Evolutionary conservation across 768 basidiomycete species (phyloP).

Genomic region (Russula olivacea): DNA sequence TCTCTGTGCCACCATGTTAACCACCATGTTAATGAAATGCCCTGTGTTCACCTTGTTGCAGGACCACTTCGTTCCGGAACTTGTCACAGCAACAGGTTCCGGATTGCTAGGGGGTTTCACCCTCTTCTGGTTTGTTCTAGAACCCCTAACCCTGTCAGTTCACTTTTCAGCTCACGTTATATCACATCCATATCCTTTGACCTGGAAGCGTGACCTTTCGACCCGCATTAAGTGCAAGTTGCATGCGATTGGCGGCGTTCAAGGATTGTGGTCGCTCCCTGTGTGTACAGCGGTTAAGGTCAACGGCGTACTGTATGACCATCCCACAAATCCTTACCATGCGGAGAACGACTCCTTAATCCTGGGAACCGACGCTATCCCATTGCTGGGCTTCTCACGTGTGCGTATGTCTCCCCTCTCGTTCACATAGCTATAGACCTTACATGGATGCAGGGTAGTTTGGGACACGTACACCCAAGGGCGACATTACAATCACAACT

Average conservation of each 20-base stretch:
- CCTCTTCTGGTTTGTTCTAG: constrained; percentile 50
- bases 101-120: constrained; percentile 72
- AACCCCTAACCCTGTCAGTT: constrained; percentile 4
- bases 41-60: constrained; percentile 17
- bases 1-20: too few relatives aligned
- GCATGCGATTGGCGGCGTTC: constrained; percentile 69
- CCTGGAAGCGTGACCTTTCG: constrained; percentile 62
- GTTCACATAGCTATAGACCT: constrained; percentile 5
- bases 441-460: constrained; percentile 42
- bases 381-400: constrained; percentile 73
- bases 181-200: background rate
- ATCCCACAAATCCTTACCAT: constrained; percentile 43
- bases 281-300: constrained; percentile 64
- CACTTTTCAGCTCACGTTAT: constrained; percentile 1
- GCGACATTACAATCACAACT: constrained; percentile 62
- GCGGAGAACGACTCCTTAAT: constrained; percentile 67
- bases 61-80: too few relatives aligned
- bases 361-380: constrained; percentile 80
- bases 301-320: constrained; percentile 55
- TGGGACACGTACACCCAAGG: constrained; percentile 52
- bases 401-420: constrained; percentile 39
- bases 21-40: constrained; percentile 4
- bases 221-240: constrained; percentile 68
- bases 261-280: constrained; percentile 79
- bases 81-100: constrained; percentile 82